Base-by-base conservation (phyloP, 192 early-diverging fungal species). In the Entomortierella chlamydospora region DNA sequence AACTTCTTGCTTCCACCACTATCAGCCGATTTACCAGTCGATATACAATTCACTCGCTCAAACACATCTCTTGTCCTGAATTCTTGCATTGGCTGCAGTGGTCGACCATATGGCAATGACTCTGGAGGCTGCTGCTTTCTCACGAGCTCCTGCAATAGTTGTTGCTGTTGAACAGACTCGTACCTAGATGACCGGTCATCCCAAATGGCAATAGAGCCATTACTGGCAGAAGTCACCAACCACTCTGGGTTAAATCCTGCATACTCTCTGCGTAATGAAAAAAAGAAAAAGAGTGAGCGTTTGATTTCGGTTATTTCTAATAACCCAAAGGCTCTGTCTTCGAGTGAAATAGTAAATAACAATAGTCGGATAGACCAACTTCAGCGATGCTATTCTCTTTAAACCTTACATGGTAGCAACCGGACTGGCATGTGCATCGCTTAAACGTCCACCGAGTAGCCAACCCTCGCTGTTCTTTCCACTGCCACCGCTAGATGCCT, bases 31-130 rank as follows among this genome's bases (percentile, higher is more conserved):
- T 64, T 49, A 22, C 43, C 64, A 10, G 68, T 79, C 22, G 68
- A 42, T 37, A 79, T 22, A 33, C 68, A 79, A 39, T 79, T 79
- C n/a, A 79, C 9, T 8, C 76, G 62, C 41, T 79, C 76, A 79
- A 79, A 79, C 22, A 66, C 52, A 49, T 56, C 52, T n/a, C 25
- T 60, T 20, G 57, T 56, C 34, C 29, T 52, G 45, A 79, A 79
- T 39, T 79, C 76, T 11, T 45, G 45, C 39, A 79, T 1, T 10
- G 76, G 76, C 11, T 70, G 22, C 20, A 55, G 22, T 17, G 76
- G 60, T 33, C 74, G 66, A 59, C 61, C 74, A 26, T 34, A 39
- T 0, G 47, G 26, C 11, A 54, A 1, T 4, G 43, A 4, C 17
- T 62, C 61, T 50, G 29, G 42, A 45, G 41, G 15, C 20, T 58